Conservation (phyloP, 139 green algal genomes). For the Chlorella sorokiniana region DNA sequence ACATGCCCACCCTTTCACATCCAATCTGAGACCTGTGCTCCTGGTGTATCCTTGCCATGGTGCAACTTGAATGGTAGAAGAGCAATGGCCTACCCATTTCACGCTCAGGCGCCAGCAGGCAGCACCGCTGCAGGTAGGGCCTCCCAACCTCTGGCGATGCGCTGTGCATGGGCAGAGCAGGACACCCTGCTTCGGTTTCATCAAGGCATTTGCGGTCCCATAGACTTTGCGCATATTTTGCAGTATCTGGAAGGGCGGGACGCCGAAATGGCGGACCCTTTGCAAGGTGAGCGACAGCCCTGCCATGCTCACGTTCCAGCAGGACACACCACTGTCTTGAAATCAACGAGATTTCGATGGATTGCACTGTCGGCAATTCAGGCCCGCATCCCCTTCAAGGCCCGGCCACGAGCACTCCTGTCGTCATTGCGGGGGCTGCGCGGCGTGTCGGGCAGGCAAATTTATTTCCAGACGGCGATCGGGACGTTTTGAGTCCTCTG, state of each 20-base stretch:
- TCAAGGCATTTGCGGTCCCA: too few species aligned
- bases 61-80: too few species aligned
- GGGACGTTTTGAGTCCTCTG: not conserved
- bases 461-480: not conserved
- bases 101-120: too few species aligned
- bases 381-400: not conserved
- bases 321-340: not conserved
- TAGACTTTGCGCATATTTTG: not conserved
- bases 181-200: too few species aligned
- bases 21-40: too few species aligned
- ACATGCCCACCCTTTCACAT: too few species aligned
- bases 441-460: not conserved
- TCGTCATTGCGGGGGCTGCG: not conserved
- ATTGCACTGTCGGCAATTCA: not conserved
- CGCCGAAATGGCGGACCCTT: not conserved
- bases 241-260: not conserved
- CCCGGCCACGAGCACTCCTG: not conserved
- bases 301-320: not conserved
- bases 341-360: not conserved
- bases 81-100: too few species aligned
- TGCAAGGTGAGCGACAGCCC: constrained; percentile 3
- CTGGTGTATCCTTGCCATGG: too few species aligned
- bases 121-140: too few species aligned
- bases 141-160: too few species aligned
- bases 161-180: too few species aligned